phyloP scores from a whole-genome alignment of 2,329 filamentous ascomycete species.

The Fusarium praegraminearum region DNA sequence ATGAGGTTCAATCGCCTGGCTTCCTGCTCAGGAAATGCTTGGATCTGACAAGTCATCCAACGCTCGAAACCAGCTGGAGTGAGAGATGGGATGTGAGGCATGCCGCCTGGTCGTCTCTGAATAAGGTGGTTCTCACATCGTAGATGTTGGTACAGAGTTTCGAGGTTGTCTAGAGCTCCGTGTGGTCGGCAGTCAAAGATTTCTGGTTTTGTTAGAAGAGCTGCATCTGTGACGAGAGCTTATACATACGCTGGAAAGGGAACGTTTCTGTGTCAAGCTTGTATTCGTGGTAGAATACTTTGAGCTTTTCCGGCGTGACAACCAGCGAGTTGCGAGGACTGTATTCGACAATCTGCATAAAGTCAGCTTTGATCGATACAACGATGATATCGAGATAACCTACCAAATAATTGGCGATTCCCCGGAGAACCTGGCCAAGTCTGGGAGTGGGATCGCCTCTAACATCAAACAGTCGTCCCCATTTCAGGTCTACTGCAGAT shows the following conservation, averaged over 20 bases:
- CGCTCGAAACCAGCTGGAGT: slow-evolving; percentile 75
- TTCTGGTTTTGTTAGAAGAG: slow-evolving; percentile 51
- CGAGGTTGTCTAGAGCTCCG: slow-evolving; percentile 46
- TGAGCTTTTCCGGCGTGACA: slow-evolving; percentile 80
- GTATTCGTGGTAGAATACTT: slow-evolving; percentile 77
- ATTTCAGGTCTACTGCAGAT: slow-evolving; percentile 74
- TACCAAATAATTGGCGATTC: slow-evolving; percentile 80
- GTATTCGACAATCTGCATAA: slow-evolving; percentile 49
- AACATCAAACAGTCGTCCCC: slow-evolving; percentile 79
- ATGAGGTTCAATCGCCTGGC: slow-evolving; percentile 76
- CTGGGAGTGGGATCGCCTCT: slow-evolving; percentile 75
- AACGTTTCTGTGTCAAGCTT: slow-evolving; percentile 73
- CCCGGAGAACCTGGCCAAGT: slow-evolving; percentile 77
- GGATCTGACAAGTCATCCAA: slow-evolving; percentile 80
- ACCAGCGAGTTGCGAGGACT: slow-evolving; percentile 64
- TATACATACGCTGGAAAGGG: slow-evolving; percentile 71
- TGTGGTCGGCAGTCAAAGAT: slow-evolving; percentile 62
- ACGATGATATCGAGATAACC: slow-evolving; percentile 42
- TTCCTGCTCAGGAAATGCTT: slow-evolving; percentile 81
- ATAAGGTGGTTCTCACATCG: slow-evolving; percentile 74
- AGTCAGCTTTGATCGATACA: not conserved
- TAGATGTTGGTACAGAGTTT: slow-evolving; percentile 66
- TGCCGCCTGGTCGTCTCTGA: slow-evolving; percentile 62
- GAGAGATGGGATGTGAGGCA: slow-evolving; percentile 71
- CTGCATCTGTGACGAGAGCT: too few species aligned